These are phyloP conservation scores for Mrakia gelida DNA, from an alignment of 768 basidiomycete species.

Conservation along the genomic window DNA sequence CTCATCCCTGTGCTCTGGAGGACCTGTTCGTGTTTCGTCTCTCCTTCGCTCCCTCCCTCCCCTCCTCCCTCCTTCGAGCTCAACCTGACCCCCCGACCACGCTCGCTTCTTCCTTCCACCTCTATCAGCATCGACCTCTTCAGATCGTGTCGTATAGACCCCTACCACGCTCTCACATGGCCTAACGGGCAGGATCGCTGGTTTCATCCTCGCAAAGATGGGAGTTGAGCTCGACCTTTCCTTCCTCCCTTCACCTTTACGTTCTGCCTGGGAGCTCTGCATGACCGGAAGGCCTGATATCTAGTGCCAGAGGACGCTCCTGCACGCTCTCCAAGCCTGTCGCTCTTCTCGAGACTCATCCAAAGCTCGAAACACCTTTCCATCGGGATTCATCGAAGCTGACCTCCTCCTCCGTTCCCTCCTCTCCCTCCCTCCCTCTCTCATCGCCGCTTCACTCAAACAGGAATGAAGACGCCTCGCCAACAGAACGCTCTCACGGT, in stretches of 20 bases:
- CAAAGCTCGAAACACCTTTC: neutral
- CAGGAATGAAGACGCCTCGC: constrained; percentile 56
- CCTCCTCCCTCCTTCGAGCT: neutral
- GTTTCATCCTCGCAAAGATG: constrained; percentile 96
- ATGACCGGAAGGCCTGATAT: too few species aligned
- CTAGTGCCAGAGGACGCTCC: too few species aligned
- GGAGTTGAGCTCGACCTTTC: constrained; percentile 48
- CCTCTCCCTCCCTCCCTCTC: neutral
- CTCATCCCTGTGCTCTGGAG: constrained; percentile 44
- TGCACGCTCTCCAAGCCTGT: too few species aligned
- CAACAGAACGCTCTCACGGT: constrained; percentile 59
- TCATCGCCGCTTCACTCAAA: too few species aligned
- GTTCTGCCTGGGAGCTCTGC: too few species aligned
- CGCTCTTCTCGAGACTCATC: too few species aligned
- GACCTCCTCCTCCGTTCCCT: neutral
- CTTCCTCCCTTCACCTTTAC: neutral
- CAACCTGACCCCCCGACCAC: neutral
- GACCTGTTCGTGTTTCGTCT: constrained; percentile 57
- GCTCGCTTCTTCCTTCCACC: too few species aligned
- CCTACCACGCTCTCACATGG: constrained; percentile 88
- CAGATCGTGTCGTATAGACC: too few species aligned
- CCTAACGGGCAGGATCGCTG: constrained; percentile 83
- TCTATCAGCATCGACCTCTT: constrained; percentile 58
- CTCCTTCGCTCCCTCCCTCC: neutral
- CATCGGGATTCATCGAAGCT: neutral